Evolutionary conservation across 2,329 filamentous ascomycete genomes (phyloP), one percentile per base, ranked within the genome.

Genomic region (Meredithiella fracta): DNA sequence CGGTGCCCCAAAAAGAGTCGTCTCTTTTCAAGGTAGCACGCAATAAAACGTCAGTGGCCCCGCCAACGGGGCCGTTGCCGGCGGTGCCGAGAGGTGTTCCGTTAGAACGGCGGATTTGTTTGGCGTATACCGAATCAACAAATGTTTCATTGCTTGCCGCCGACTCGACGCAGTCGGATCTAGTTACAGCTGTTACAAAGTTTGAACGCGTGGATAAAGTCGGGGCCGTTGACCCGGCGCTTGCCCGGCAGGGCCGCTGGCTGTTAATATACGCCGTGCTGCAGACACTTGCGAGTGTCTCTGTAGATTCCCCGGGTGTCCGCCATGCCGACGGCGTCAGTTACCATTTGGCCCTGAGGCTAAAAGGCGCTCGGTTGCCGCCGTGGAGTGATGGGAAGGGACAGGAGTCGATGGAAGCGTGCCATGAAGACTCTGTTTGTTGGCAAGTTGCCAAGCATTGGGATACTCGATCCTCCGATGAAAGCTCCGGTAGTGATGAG

Each of bases 81-180:
- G 17, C 56, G 17, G 20, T 47, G 3, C 25, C 44, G 4, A 17
- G 31, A 14, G 25, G 20, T n/a, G 29, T 31, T 17, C 9, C 55
- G 54, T 57, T 70, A n/a, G 75, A 78, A 61, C 70, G 72, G 2
- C 70, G 73, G 1, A 70, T 76, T 20, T 75, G 77, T 37, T 66
- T 82, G 2, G 76, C 77, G 0, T 79, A 82, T 61, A 76, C 74
- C 0, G 75, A 80, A 61, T 75, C 77, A 1, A 80, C 76, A 20
- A 82, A 82, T 62, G 75, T 80, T 51, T 75, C 77, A 60, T 68
- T 72, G 1, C 66, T 81, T 1, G 75, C 75, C 0, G 73, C 73
- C 25, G 73, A 76, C 14, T 77, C 75, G 57, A 60, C 61, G 25
- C 70, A 72, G 49, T 80, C 77, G 25, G 70, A 73, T 34, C 68